These are phyloP conservation scores for Taxillus chinensis DNA, from an alignment of 164 flowering plant species.

Conservation along the genomic window DNA sequence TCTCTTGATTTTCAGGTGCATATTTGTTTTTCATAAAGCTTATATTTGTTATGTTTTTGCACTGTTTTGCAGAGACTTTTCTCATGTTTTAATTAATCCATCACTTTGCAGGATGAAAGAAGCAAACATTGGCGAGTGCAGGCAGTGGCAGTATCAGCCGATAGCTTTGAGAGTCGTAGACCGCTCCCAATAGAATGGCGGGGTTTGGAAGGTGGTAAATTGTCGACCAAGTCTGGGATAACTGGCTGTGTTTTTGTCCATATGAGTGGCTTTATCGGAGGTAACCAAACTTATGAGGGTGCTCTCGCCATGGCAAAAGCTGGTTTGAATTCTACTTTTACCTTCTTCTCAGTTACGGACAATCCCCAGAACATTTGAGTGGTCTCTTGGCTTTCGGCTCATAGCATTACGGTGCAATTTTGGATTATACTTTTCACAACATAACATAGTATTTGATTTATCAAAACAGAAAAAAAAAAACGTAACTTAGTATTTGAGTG, in stretches of 20 bases:
- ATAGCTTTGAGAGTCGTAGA: constrained; percentile 78
- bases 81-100: background rate
- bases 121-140: constrained; percentile 83
- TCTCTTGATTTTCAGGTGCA: background rate
- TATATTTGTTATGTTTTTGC: too few species aligned
- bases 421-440: too few species aligned
- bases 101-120: constrained; percentile 60
- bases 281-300: constrained; percentile 68
- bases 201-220: constrained; percentile 73
- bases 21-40: too few species aligned
- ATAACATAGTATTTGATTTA: too few species aligned
- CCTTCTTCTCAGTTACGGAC: too few species aligned
- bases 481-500: too few species aligned
- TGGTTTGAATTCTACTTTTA: constrained; percentile 30
- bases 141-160: constrained; percentile 77
- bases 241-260: constrained; percentile 86
- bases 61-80: background rate
- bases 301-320: constrained; percentile 88
- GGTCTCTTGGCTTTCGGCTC: too few species aligned
- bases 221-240: constrained; percentile 57
- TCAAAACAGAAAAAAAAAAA: too few species aligned
- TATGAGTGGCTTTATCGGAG: constrained; percentile 91
- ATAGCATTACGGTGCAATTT: too few species aligned
- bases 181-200: constrained; percentile 75
- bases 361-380: too few species aligned